Conservation (phyloP, 257 asterid species). For the Thymus mandschuricus region DNA sequence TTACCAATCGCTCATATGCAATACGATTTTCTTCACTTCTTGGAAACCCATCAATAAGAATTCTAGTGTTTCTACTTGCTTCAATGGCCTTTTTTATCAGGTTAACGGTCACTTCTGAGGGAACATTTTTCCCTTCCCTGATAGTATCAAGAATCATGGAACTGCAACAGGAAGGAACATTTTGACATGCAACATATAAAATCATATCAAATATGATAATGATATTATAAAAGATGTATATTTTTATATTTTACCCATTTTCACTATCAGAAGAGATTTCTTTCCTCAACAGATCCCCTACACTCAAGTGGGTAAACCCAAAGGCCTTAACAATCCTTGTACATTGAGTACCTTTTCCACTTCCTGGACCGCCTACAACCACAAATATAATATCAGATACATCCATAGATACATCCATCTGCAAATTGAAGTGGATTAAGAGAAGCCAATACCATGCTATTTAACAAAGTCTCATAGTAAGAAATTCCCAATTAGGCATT, state of each 20-base stretch:
- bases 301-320: conserved; percentile 93
- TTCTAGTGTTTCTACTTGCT: conserved; percentile 53
- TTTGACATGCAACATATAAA: conserved; percentile 20
- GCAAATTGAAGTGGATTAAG: conserved; percentile 12
- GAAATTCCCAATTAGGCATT: conserved; percentile 17
- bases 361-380: conserved; percentile 94
- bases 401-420: conserved; percentile 29
- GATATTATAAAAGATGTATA: conserved; percentile 20
- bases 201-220: conserved; percentile 31
- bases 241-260: conserved; percentile 54
- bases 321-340: conserved; percentile 67
- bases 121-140: conserved; percentile 90
- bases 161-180: conserved; percentile 49
- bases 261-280: conserved; percentile 71
- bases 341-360: conserved; percentile 99
- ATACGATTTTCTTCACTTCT: conserved; percentile 93
- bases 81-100: conserved; percentile 76
- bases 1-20: conserved; percentile 78
- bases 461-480: conserved; percentile 5
- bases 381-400: conserved; percentile 33
- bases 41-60: conserved; percentile 97
- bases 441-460: conserved; percentile 15
- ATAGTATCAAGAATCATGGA: conserved; percentile 75
- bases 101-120: conserved; percentile 89
- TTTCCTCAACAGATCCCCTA: conserved; percentile 91